Evolutionary conservation across 108 stramenopile species (phyloP).

Genomic region (Cyclostephanos tholiformis): DNA sequence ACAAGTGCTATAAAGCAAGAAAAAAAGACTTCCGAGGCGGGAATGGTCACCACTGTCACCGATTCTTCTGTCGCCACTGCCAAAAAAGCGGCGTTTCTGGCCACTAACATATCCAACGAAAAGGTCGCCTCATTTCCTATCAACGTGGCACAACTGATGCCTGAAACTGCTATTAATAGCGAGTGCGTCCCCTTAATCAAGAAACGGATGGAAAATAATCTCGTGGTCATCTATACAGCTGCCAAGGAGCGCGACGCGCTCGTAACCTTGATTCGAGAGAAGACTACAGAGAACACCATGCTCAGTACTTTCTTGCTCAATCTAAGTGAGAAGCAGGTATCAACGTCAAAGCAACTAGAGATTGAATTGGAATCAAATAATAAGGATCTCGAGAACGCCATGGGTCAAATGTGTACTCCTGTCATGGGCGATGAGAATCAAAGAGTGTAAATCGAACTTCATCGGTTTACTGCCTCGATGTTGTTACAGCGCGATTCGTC

Average conservation of each 20-base stretch:
- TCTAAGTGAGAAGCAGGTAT: background rate
- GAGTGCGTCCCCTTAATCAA: background rate
- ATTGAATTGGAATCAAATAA: no score
- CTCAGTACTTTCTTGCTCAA: background rate
- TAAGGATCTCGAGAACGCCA: no score
- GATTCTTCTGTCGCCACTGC: no score
- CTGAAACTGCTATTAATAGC: no score
- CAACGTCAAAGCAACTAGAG: no score
- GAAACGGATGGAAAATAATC: background rate
- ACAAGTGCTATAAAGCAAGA: background rate
- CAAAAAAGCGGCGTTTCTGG: background rate
- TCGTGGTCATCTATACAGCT: background rate
- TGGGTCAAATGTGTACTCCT: no score
- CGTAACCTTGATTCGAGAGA: background rate
- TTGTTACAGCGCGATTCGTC: no score
- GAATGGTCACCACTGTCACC: background rate
- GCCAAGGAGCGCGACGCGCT: background rate
- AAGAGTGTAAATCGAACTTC: no score
- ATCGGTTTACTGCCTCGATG: no score
- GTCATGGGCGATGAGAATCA: no score
- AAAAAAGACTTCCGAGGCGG: background rate
- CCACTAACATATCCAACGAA: background rate
- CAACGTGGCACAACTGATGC: background rate
- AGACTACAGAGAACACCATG: background rate
- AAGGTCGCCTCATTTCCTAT: background rate